Conservation (phyloP, 768 basidiomycete species). For the Boletus vinaceobasis region DNA sequence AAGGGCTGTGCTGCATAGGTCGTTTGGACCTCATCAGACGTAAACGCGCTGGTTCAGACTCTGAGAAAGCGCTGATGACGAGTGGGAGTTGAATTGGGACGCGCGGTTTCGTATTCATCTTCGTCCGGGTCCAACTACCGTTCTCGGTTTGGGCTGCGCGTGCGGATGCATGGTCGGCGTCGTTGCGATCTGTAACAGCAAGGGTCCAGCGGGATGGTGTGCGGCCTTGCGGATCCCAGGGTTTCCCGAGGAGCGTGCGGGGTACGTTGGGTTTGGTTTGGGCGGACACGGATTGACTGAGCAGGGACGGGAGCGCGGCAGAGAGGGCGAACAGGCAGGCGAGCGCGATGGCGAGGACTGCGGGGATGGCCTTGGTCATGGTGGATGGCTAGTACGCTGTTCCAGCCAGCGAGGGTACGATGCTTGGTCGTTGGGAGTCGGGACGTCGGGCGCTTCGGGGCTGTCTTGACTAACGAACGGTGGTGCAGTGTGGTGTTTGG, state of each 20-base stretch:
- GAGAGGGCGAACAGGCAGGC: conserved; percentile 9
- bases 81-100: background rate
- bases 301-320: conserved; percentile 4
- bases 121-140: background rate
- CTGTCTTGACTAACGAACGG: background rate
- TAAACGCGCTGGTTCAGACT: background rate
- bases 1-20: background rate
- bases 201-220: background rate
- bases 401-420: background rate
- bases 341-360: conserved; percentile 3
- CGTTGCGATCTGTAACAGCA: background rate
- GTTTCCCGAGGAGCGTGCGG: conserved; percentile 13
- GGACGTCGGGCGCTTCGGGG: background rate
- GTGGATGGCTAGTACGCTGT: background rate
- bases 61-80: background rate
- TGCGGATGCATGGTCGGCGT: background rate
- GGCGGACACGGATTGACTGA: background rate
- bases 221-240: background rate
- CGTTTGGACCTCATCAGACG: background rate
- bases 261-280: background rate
- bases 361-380: conserved; percentile 2
- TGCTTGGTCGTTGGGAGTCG: background rate
- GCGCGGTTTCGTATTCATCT: background rate
- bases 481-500: background rate
- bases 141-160: background rate